A percentile compares a stretch with the other conserved stretches of the same genome.
Conservation (phyloP, 1,284 basidiomycete genomes). For the Ceratorhiza oryzae-sativae region DNA sequence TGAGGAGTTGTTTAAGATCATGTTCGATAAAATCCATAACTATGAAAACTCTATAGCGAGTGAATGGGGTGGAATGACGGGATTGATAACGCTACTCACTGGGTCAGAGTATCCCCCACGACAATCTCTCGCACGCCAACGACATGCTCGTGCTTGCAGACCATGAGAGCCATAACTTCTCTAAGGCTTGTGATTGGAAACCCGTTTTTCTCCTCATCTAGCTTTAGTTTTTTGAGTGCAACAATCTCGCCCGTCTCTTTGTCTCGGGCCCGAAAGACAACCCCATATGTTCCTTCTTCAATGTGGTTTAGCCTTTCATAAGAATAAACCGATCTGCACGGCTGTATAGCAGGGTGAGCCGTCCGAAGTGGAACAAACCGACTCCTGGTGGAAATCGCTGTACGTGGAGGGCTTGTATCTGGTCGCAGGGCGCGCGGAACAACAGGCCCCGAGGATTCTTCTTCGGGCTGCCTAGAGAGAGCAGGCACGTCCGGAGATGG, state of each 20-base stretch:
- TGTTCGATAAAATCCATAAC: constrained; percentile 99
- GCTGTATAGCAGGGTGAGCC: constrained; percentile 74
- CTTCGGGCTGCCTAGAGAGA: constrained; percentile 30
- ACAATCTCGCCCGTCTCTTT: constrained; percentile 94
- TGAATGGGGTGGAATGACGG: background rate
- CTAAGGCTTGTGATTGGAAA: constrained; percentile 97
- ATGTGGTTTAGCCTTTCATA: constrained; percentile 97
- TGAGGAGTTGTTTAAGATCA: constrained; percentile 94
- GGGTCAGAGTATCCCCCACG: constrained; percentile 98
- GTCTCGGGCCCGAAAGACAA: constrained; percentile 94
- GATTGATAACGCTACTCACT: constrained; percentile 68
- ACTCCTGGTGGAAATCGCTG: constrained; percentile 45
- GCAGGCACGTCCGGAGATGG: constrained; percentile 35
- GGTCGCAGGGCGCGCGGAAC: constrained; percentile 31
- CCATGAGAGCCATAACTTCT: constrained; percentile 94
- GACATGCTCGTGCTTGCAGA: constrained; percentile 91
- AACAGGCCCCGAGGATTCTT: constrained; percentile 6
- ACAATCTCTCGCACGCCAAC: constrained; percentile 96
- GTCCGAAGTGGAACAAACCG: constrained; percentile 71
- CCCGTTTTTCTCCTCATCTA: constrained; percentile 97
- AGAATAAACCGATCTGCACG: constrained; percentile 89
- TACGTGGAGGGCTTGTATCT: background rate
- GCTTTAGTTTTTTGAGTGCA: constrained; percentile 96
- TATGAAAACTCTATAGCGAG: constrained; percentile 82
- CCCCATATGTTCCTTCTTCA: constrained; percentile 98